Base-by-base conservation (phyloP, 371 early-diverging fungal genomes). In the Mucor ambiguus region DNA sequence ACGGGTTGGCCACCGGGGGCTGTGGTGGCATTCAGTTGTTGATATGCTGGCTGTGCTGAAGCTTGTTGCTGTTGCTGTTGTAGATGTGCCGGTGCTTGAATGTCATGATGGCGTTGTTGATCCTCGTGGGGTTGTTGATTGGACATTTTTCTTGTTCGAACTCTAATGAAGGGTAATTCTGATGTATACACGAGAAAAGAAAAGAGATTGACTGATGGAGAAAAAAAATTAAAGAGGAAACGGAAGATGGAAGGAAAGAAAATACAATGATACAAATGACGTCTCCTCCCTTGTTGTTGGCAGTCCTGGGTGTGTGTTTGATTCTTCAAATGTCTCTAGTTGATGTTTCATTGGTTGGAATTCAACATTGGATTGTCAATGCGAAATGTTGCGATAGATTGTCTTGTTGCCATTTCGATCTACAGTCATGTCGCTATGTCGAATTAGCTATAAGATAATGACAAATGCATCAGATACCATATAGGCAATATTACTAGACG, bases 1-100 rank as follows among this genome's bases (percentile, higher is more conserved):
- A 75, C 76, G 54, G 83, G 83, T 38, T 78, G 78, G 7, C 76
- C 79, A 24, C 72, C 68, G 46, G 78, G 52, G n/a, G 61, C 61
- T 44, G 61, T 61, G 4, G 44, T n/a, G 18, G 43, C 48, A 16
- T 37, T 20, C 18, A 33, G 28, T 57, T 64, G 64, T 44, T 58
- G 64, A 37, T 58, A 26, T 8, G 43, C 30, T 29, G 33, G 41
- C 12, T 38, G 48, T 22, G 55, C 30, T 44, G 18, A 33, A n/a
- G n/a, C 22, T 16, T 33, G 64, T 18, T 58, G 44, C 35, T 58
- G 64, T 44, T 43, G 64, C 18, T 46, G 64, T 55, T 41, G 30
- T 22, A 18, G 46, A 30, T 30, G 35, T 22, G 44, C 49, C 26
- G 60, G 48, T 18, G 43, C 29, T 32, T 48, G 32, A 61, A 61